Evolutionary conservation across 2,329 filamentous ascomycete genomes (phyloP).

Genomic region (Fusarium sp.): DNA sequence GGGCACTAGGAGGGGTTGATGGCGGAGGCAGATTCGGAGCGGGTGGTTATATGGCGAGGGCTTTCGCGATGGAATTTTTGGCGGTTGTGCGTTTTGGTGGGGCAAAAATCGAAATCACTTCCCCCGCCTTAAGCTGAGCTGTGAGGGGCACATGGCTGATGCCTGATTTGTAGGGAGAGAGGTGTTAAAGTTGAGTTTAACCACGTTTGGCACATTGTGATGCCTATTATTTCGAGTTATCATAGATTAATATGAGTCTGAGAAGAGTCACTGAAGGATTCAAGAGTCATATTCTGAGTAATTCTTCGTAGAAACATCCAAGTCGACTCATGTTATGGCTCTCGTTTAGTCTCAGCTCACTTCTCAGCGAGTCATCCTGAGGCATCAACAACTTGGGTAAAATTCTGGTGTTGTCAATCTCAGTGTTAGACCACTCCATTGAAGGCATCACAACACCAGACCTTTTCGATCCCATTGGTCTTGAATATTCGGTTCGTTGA

Average conservation of each 20-base stretch:
- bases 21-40: slow-evolving; percentile 43
- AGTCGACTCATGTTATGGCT: background rate
- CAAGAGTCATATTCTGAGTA: slow-evolving; percentile 25
- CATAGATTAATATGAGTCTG: slow-evolving; percentile 1
- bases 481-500: background rate
- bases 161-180: slow-evolving; percentile 5
- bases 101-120: slow-evolving; percentile 40
- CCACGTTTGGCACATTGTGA: slow-evolving; percentile 16
- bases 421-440: slow-evolving; percentile 21
- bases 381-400: slow-evolving; percentile 37
- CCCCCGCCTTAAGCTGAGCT: slow-evolving; percentile 32
- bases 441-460: slow-evolving; percentile 23
- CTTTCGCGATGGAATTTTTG: slow-evolving; percentile 55
- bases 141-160: slow-evolving; percentile 23
- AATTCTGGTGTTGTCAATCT: background rate
- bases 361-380: slow-evolving; percentile 24
- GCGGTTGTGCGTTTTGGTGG: slow-evolving; percentile 59
- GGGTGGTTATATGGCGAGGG: slow-evolving; percentile 47
- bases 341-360: background rate
- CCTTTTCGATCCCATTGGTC: background rate
- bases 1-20: slow-evolving; percentile 43
- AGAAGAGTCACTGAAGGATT: slow-evolving; percentile 29
- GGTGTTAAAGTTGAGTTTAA: slow-evolving; percentile 25
- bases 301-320: background rate
- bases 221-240: slow-evolving; percentile 14